These are phyloP conservation scores for Pugionium cornutum DNA, from an alignment of 345 rosid species.

Conservation along the genomic window DNA sequence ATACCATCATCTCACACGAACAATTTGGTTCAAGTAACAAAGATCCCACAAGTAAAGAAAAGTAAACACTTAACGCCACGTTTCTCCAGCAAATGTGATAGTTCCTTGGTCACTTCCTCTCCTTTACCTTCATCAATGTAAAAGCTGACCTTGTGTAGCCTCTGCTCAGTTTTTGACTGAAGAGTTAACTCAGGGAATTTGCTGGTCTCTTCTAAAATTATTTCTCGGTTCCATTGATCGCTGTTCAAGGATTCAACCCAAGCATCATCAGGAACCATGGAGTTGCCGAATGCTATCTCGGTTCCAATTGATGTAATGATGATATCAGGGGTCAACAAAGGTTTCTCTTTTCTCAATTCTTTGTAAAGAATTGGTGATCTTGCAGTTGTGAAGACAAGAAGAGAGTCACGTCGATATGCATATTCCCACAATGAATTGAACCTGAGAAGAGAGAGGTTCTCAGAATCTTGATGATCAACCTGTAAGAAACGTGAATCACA, in stretches of 20 bases:
- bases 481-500: constrained; percentile 37
- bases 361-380: constrained; percentile 83
- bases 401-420: constrained; percentile 71
- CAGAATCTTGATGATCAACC: constrained; percentile 96
- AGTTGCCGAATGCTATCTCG: constrained; percentile 85
- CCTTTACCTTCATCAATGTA: constrained; percentile 79
- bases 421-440: constrained; percentile 94
- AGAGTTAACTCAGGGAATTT: constrained; percentile 79
- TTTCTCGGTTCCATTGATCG: constrained; percentile 71
- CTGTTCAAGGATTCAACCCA: constrained; percentile 81
- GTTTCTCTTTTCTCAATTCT: constrained; percentile 77
- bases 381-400: constrained; percentile 89
- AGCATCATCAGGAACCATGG: constrained; percentile 83
- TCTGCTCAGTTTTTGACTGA: constrained; percentile 90
- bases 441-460: constrained; percentile 78
- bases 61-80: constrained; percentile 64
- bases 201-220: constrained; percentile 72
- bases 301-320: constrained; percentile 96
- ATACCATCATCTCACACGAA: constrained; percentile 6
- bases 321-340: constrained; percentile 94
- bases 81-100: constrained; percentile 59
- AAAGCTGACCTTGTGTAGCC: constrained; percentile 93
- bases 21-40: constrained; percentile 18
- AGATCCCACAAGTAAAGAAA: not conserved
- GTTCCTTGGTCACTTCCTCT: constrained; percentile 58